Conservation (phyloP, 768 basidiomycete species). For the Pholiota conissans region DNA sequence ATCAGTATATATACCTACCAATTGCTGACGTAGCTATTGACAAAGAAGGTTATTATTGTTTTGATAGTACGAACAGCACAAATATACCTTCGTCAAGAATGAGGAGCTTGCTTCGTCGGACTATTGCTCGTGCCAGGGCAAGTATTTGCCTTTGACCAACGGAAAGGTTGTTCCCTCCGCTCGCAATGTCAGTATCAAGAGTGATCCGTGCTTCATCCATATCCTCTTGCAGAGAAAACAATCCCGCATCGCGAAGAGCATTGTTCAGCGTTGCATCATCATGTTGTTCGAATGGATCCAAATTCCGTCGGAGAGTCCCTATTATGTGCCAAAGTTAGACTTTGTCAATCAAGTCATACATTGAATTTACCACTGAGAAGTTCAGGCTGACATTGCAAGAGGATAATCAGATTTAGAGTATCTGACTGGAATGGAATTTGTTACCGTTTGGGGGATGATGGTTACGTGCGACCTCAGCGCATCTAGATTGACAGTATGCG, state of each 20-base stretch:
- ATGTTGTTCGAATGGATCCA: constrained; percentile 63
- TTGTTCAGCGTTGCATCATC: constrained; percentile 46
- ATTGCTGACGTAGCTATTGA: constrained; percentile 43
- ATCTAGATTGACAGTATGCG: constrained; percentile 51
- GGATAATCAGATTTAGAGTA: too few relatives aligned
- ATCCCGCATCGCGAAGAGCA: constrained; percentile 41
- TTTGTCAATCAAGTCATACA: constrained; percentile 21
- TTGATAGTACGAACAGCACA: constrained; percentile 5
- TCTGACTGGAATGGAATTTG: not conserved
- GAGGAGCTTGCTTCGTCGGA: constrained; percentile 58
- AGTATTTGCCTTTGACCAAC: constrained; percentile 76
- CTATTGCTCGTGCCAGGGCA: constrained; percentile 62
- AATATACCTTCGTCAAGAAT: constrained; percentile 59
- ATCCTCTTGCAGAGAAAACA: constrained; percentile 37
- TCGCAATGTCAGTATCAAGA: constrained; percentile 43
- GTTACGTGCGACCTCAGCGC: constrained; percentile 57
- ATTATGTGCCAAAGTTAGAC: constrained; percentile 7
- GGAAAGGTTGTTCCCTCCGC: constrained; percentile 70
- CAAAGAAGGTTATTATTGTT: not conserved
- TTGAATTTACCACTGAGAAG: constrained; percentile 54
- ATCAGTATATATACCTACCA: constrained; percentile 27
- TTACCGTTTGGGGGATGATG: constrained; percentile 52
- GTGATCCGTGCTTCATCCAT: constrained; percentile 48
- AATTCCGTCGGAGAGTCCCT: constrained; percentile 54
- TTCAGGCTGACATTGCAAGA: constrained; percentile 44